Percentiles rank a stretch among this genome's conserved stretches.
Conservation (phyloP, 352 stramenopile species). For the Globisporangium middletonii region DNA sequence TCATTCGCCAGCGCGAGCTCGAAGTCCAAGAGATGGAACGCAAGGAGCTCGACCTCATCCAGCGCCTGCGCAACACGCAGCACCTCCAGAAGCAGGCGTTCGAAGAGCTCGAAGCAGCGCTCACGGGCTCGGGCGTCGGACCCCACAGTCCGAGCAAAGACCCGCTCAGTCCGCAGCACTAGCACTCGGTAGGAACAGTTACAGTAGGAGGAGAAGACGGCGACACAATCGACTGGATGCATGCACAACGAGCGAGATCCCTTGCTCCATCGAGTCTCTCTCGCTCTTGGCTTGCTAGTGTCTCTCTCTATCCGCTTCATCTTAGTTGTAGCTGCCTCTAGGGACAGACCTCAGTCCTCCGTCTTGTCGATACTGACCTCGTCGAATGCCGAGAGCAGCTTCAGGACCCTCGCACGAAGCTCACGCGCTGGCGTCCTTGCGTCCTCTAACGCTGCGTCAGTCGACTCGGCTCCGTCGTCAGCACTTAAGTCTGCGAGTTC, state of each 20-base stretch:
- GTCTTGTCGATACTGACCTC: too few species aligned
- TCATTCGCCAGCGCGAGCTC: conserved; percentile 43
- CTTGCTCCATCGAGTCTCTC: neutral
- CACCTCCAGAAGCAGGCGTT: conserved; percentile 83
- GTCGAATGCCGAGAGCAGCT: too few species aligned
- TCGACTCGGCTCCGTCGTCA: too few species aligned
- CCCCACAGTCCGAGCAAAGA: conserved; percentile 25
- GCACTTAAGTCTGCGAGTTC: neutral
- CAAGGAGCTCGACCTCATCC: conserved; percentile 75
- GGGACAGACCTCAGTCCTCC: too few species aligned
- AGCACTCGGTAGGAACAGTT: too few species aligned
- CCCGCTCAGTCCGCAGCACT: conserved; percentile 12
- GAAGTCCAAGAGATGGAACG: conserved; percentile 82
- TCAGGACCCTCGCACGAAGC: too few species aligned
- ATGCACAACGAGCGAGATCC: too few species aligned
- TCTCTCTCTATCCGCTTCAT: too few species aligned
- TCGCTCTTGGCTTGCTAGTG: too few species aligned
- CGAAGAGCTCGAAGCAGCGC: conserved; percentile 73
- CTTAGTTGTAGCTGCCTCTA: too few species aligned
- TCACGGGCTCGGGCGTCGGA: conserved; percentile 39
- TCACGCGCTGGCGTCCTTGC: neutral
- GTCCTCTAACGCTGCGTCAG: neutral
- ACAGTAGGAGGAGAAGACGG: too few species aligned
- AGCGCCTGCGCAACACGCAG: conserved; percentile 77
- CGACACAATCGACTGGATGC: neutral